Evolutionary conservation across 805 yeast species (phyloP).

Genomic region (Teunomyces stri): DNA sequence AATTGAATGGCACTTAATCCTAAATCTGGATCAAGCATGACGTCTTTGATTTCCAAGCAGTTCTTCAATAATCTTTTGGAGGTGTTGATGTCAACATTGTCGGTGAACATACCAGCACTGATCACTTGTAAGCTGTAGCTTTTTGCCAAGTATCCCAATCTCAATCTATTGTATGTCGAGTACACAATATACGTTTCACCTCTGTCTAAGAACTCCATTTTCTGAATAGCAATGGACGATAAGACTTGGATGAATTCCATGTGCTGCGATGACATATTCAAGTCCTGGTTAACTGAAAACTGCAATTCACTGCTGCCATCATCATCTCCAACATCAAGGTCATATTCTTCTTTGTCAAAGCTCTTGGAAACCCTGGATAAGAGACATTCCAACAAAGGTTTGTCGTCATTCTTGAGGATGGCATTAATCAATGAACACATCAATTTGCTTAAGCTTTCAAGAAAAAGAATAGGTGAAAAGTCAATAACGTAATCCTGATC

Average conservation of each 20-base stretch:
- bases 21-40: constrained; percentile 51
- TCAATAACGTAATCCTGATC: constrained; percentile 27
- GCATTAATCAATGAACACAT: constrained; percentile 35
- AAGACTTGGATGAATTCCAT: constrained; percentile 26
- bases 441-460: constrained; percentile 31
- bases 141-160: constrained; percentile 54
- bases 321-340: neutral
- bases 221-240: constrained; percentile 34
- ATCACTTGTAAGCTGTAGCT: constrained; percentile 58
- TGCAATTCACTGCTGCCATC: neutral
- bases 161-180: constrained; percentile 47
- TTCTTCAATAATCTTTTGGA: constrained; percentile 48
- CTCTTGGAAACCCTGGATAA: constrained; percentile 24
- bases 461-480: constrained; percentile 35
- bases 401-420: constrained; percentile 22
- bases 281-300: neutral
- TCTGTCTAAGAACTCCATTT: constrained; percentile 50
- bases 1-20: constrained; percentile 51
- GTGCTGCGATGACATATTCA: constrained; percentile 21
- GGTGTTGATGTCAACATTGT: constrained; percentile 41
- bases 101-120: constrained; percentile 51
- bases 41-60: constrained; percentile 51
- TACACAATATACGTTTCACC: constrained; percentile 57
- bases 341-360: constrained; percentile 7
- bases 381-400: constrained; percentile 27